A percentile compares a stretch with the other conserved stretches of the same genome.
These are phyloP conservation scores for Vitis riparia DNA, from an alignment of 164 flowering plant genomes.

Conservation along the genomic window DNA sequence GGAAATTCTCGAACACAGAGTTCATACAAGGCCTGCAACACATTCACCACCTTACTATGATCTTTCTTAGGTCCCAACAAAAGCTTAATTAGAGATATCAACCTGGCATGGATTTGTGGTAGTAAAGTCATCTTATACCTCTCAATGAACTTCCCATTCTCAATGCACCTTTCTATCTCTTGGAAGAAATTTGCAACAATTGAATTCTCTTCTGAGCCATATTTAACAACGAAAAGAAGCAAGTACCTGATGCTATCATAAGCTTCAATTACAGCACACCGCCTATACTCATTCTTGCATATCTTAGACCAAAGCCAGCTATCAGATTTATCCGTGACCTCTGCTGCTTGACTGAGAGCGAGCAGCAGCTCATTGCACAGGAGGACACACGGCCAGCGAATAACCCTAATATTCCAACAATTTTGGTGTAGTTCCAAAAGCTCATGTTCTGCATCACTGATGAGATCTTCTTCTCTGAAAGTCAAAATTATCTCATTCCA, in stretches of 20 bases:
- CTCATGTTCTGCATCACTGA: constrained; percentile 79
- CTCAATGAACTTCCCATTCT: constrained; percentile 48
- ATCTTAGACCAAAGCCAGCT: constrained; percentile 64
- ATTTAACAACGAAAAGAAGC: constrained; percentile 52
- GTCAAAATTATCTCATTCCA: constrained; percentile 83
- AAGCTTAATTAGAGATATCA: constrained; percentile 58
- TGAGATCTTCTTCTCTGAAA: constrained; percentile 84
- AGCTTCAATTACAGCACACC: constrained; percentile 86
- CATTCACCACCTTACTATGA: constrained; percentile 45
- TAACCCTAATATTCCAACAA: constrained; percentile 80
- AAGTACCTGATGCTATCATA: constrained; percentile 74
- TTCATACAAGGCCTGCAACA: constrained; percentile 83
- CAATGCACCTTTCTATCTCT: constrained; percentile 57
- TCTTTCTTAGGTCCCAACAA: constrained; percentile 50
- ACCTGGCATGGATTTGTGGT: constrained; percentile 53
- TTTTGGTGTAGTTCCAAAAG: constrained; percentile 77
- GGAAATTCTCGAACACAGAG: constrained; percentile 63
- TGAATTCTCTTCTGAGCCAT: constrained; percentile 56
- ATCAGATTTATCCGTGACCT: constrained; percentile 53
- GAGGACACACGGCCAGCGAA: constrained; percentile 95
- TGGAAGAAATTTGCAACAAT: constrained; percentile 54
- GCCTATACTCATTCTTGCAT: constrained; percentile 74
- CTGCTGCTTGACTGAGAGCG: constrained; percentile 79
- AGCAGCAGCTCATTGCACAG: constrained; percentile 87
- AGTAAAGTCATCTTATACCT: constrained; percentile 43